Percentiles rank a stretch among this genome's conserved stretches.
phyloP scores from a whole-genome alignment of 1,139 yeast species.

The Taiozyma sp. region DNA sequence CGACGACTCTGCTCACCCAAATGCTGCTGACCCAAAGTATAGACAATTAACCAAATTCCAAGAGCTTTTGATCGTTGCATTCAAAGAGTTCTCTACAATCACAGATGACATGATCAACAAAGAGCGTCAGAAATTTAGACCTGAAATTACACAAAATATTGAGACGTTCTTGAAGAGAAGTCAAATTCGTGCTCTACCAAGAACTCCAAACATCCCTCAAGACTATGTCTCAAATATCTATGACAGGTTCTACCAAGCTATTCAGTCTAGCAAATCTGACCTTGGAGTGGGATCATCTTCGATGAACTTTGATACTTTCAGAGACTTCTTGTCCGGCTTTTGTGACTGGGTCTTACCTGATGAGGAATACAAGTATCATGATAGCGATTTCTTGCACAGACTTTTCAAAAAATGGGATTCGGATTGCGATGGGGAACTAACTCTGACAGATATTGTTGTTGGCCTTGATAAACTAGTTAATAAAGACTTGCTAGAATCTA shows the following conservation, averaged over 20 bases:
- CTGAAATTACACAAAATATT: slow-evolving; percentile 76
- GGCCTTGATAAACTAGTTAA: slow-evolving; percentile 73
- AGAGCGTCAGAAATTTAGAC: slow-evolving; percentile 69
- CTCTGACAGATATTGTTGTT: slow-evolving; percentile 62
- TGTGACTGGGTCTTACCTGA: slow-evolving; percentile 69
- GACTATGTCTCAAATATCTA: slow-evolving; percentile 67
- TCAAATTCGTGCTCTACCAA: slow-evolving; percentile 80
- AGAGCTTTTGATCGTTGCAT: slow-evolving; percentile 85
- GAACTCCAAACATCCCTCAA: slow-evolving; percentile 53
- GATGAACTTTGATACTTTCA: slow-evolving; percentile 74
- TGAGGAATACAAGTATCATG: slow-evolving; percentile 30
- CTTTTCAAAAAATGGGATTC: slow-evolving; percentile 72
- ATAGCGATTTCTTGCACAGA: slow-evolving; percentile 52
- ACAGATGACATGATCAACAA: slow-evolving; percentile 70
- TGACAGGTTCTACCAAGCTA: slow-evolving; percentile 78
- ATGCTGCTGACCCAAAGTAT: slow-evolving; percentile 58
- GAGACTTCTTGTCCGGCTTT: slow-evolving; percentile 69
- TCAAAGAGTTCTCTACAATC: slow-evolving; percentile 80
- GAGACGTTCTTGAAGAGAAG: slow-evolving; percentile 90
- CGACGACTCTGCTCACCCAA: slow-evolving; percentile 79
- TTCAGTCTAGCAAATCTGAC: slow-evolving; percentile 62
- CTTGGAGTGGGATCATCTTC: slow-evolving; percentile 66
- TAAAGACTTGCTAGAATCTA: slow-evolving; percentile 71
- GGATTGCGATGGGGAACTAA: slow-evolving; percentile 48
- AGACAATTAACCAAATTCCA: slow-evolving; percentile 80